Percentiles rank a stretch among this genome's conserved stretches.
Evolutionary conservation across 2,329 filamentous ascomycete genomes (phyloP).

Genomic region (Catunica adiposa): DNA sequence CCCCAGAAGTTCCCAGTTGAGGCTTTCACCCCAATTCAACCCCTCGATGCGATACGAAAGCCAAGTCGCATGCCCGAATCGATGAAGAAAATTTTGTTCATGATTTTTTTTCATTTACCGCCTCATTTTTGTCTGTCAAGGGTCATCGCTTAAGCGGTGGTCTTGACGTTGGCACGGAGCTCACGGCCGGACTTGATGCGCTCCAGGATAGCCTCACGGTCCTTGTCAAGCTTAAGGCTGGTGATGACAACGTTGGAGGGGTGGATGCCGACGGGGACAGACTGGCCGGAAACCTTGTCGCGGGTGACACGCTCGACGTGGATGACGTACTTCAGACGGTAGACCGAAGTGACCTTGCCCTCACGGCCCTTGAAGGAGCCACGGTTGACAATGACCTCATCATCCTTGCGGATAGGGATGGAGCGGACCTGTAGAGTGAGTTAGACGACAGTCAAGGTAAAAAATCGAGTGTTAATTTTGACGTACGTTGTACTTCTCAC

Average conservation of each 20-base stretch:
- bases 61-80: background rate
- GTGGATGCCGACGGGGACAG: constrained; percentile 84
- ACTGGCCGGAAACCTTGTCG: constrained; percentile 95
- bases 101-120: constrained; percentile 9
- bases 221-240: constrained; percentile 97
- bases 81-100: constrained; percentile 9
- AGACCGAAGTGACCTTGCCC: constrained; percentile 95
- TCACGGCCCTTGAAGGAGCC: constrained; percentile 94
- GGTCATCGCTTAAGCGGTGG: constrained; percentile 24
- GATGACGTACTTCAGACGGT: constrained; percentile 94
- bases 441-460: constrained; percentile 1
- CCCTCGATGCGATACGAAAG: constrained; percentile 1
- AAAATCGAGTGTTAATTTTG: background rate
- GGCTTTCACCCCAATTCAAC: no score
- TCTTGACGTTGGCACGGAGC: constrained; percentile 55
- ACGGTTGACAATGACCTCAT: constrained; percentile 84
- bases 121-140: constrained; percentile 7
- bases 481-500: constrained; percentile 96
- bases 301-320: constrained; percentile 93
- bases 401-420: constrained; percentile 95
- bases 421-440: constrained; percentile 55
- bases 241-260: constrained; percentile 95
- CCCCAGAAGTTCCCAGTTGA: background rate
- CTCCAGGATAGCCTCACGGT: constrained; percentile 76
- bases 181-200: constrained; percentile 69